Evolutionary conservation across 768 basidiomycete species (phyloP).

Genomic region (Podaxis sp.): DNA sequence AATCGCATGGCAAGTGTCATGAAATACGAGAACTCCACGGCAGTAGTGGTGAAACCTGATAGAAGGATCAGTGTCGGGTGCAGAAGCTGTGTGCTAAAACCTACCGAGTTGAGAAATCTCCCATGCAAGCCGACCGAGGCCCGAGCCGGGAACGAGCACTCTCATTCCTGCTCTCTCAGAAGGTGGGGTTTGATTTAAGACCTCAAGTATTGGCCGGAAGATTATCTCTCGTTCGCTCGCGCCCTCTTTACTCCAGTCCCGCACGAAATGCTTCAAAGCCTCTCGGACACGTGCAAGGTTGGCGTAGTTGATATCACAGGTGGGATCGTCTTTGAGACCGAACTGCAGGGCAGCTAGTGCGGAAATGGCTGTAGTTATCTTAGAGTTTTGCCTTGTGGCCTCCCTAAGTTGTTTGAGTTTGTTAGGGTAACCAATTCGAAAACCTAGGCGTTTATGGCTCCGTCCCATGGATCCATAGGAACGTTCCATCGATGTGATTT

Average conservation of each 20-base stretch:
- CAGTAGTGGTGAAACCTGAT: slow-evolving; percentile 54
- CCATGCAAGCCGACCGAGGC: slow-evolving; percentile 66
- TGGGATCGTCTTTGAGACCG: slow-evolving; percentile 18
- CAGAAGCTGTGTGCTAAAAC: slow-evolving; percentile 15
- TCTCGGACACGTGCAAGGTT: slow-evolving; percentile 56
- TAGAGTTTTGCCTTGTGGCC: slow-evolving; percentile 39
- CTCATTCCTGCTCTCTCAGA: slow-evolving; percentile 32
- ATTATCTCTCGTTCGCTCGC: slow-evolving; percentile 50
- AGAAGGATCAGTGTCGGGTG: neutral
- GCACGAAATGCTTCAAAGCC: slow-evolving; percentile 64
- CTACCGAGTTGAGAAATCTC: slow-evolving; percentile 62
- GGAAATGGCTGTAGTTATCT: slow-evolving; percentile 40
- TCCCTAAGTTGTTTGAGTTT: slow-evolving; percentile 49
- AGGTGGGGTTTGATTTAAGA: slow-evolving; percentile 33
- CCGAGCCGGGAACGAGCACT: slow-evolving; percentile 65
- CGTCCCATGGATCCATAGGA: slow-evolving; percentile 46
- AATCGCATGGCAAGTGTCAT: slow-evolving; percentile 64
- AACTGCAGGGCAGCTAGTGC: slow-evolving; percentile 27
- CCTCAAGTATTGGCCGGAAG: slow-evolving; percentile 55
- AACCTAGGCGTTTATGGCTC: slow-evolving; percentile 47
- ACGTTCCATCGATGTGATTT: slow-evolving; percentile 39
- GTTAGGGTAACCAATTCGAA: slow-evolving; percentile 50
- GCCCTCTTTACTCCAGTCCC: slow-evolving; percentile 70
- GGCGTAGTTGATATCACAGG: slow-evolving; percentile 21
- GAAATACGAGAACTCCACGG: slow-evolving; percentile 64